A percentile compares a stretch with the other conserved stretches of the same genome.
These are phyloP conservation scores for Aspergillus viridinutans DNA, from an alignment of 2,329 filamentous ascomycete species.

Conservation along the genomic window DNA sequence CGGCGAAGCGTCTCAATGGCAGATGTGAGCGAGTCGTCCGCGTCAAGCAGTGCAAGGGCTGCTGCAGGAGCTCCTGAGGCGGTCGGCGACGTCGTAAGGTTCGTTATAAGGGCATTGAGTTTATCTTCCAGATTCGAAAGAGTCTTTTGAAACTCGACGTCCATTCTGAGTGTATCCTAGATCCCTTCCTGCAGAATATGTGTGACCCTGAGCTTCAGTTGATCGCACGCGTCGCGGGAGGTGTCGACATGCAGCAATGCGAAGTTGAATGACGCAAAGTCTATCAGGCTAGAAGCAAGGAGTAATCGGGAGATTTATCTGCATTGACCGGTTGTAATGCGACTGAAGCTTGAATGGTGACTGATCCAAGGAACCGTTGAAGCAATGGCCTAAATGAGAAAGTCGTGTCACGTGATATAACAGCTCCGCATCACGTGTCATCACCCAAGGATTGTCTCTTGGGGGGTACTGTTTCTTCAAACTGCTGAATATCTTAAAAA, in stretches of 20 bases:
- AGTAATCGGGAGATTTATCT: not conserved
- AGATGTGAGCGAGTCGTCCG: slow-evolving; percentile 40
- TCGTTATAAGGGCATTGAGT: slow-evolving; percentile 39
- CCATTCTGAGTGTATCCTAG: slow-evolving; percentile 28
- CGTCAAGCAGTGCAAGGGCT: slow-evolving; percentile 36
- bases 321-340: not conserved
- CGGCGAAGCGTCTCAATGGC: slow-evolving; percentile 39
- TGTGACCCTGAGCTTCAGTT: not conserved
- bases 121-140: slow-evolving; percentile 41
- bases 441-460: not conserved
- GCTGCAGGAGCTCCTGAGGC: slow-evolving; percentile 41
- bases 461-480: too few species aligned
- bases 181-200: not conserved
- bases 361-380: not conserved
- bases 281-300: not conserved
- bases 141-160: slow-evolving; percentile 34
- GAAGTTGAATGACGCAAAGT: not conserved
- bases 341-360: not conserved
- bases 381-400: not conserved
- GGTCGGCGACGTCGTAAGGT: slow-evolving; percentile 42
- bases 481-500: too few species aligned
- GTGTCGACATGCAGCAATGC: not conserved
- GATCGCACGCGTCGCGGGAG: not conserved
- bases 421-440: not conserved
- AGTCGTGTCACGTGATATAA: not conserved